Evolutionary conservation across 2,329 filamentous ascomycete species (phyloP), one percentile per base, ranked within the genome.

Genomic region (Fusarium drepaniforme): DNA sequence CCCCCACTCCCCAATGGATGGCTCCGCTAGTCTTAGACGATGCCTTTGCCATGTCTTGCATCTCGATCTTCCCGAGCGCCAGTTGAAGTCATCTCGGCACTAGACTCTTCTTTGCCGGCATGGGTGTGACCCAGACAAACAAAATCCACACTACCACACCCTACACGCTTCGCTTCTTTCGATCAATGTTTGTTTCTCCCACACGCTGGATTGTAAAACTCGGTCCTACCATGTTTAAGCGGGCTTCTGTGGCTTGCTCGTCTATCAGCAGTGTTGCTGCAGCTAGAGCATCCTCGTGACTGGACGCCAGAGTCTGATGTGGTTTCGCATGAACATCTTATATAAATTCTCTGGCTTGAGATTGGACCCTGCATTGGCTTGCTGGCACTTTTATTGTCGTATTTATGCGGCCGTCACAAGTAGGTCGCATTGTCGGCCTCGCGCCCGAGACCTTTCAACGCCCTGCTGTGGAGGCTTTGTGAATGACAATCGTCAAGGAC

Each of bases 1-100:
- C 63, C 69, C 63, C 74, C 72, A 71, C 74, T 49, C 53, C 58
- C 57, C 64, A 57, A 53, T 53, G 49, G 49, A 53, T 64, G 64
- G 46, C 51, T 74, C 73, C 67, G 69, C 74, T 75, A 75, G 68
- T 71, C 69, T 72, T 65, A 65, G 35, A 61, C 66, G 61, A 68
- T 70, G 60, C 72, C 60, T 74, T 65, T 68, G 66, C 59, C 74
- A 76, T 79, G 77, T 76, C 77, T 77, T 76, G 77, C 77, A 79
- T 79, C 73, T 70, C 77, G 77, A 79, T 79, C 77, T 75, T 78
- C 77, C 77, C 77, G 77, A 72, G 73, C 71, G 70, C 77, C 75
- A 70, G 71, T 72, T 69, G 75, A 77, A 59, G 75, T 75, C 71
- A 73, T 72, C 74, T 71, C 70, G 71, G 77, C 74, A 79, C 77